Conservation (phyloP, 2,329 filamentous ascomycete species). For the Exophiala aquamarina region DNA sequence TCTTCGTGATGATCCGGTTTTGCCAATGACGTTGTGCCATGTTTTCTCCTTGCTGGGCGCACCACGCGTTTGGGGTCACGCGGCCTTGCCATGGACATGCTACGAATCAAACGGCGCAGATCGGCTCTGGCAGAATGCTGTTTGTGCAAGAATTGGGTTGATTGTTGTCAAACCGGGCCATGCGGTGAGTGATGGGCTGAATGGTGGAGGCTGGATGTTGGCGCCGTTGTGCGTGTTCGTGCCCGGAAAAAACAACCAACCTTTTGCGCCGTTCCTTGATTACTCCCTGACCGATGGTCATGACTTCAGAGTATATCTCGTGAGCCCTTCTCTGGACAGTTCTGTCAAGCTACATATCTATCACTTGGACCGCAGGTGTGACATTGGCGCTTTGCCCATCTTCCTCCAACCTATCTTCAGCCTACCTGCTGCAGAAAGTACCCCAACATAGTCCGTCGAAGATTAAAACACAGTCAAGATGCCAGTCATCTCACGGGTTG, state of each 20-base stretch:
- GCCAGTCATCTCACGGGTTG: conserved; percentile 48
- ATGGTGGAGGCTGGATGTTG: too few species aligned
- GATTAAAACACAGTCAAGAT: conserved; percentile 13
- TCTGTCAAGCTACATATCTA: background rate
- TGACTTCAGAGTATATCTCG: background rate
- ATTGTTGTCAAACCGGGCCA: background rate
- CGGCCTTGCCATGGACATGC: background rate
- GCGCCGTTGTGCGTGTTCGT: too few species aligned
- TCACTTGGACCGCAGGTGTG: background rate
- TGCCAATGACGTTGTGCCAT: conserved; percentile 15
- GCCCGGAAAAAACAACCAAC: too few species aligned
- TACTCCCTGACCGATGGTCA: background rate
- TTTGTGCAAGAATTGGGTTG: background rate
- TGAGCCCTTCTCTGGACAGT: background rate
- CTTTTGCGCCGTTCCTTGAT: too few species aligned
- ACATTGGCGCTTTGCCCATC: background rate
- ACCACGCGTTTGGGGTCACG: conserved; percentile 1
- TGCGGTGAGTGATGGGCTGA: too few species aligned
- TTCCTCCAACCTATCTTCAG: background rate
- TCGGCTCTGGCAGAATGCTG: background rate
- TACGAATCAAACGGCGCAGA: background rate
- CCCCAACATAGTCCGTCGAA: too few species aligned
- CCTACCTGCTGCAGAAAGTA: background rate
- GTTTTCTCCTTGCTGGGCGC: background rate
- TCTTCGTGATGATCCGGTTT: too few species aligned